Base-by-base conservation (phyloP, 2,329 filamentous ascomycete species). In the Ilyonectria sp. region DNA sequence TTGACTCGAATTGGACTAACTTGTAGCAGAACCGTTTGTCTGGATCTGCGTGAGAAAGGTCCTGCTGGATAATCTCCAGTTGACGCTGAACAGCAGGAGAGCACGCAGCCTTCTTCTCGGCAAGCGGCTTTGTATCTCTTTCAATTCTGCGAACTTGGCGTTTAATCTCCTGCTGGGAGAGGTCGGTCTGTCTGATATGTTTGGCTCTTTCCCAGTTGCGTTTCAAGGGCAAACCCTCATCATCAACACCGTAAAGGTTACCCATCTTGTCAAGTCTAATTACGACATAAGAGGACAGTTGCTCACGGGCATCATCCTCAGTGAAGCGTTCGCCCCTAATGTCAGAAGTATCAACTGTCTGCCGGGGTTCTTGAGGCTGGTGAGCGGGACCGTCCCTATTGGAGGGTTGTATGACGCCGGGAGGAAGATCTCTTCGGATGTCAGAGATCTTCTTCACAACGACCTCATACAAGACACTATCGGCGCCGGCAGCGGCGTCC, bases 1-100 rank as follows among this genome's bases (percentile, higher is more conserved):
- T 77, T 29, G 80, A 80, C 43, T 86, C 82, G 7, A 87, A 74
- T 72, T 87, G 86, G 15, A 77, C 82, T 5, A 88, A 75, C 17
- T 77, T 76, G 67, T 82, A 83, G 26, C 79, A 72, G 63, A 78
- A 87, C 6, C 80, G 79, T 2, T 49, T 60, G 44, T 86, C 83
- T 3, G 46, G 60, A 17, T 86, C 83, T 5, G 44, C 40, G 1
- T 60, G 40, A 17, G 78, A 73, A 10, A 87, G 76, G 1, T 78
- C 70, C 7, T 79, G 72, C 40, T 81, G 78, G 0, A 81, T 79
- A 10, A 57, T 68, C 60, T 86, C 82, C 9, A 88, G 71, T 61
- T 87, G 86, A 3, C 75, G 74, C 64, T 83, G 82, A 23, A 86
- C 78, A 2, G 73, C 68, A 0, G 77, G 65, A 3, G 73, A 76